A percentile compares a stretch with the other conserved stretches of the same genome.
Evolutionary conservation across 768 basidiomycete genomes (phyloP).

Genomic region (Leucosporidium creatinivorum): DNA sequence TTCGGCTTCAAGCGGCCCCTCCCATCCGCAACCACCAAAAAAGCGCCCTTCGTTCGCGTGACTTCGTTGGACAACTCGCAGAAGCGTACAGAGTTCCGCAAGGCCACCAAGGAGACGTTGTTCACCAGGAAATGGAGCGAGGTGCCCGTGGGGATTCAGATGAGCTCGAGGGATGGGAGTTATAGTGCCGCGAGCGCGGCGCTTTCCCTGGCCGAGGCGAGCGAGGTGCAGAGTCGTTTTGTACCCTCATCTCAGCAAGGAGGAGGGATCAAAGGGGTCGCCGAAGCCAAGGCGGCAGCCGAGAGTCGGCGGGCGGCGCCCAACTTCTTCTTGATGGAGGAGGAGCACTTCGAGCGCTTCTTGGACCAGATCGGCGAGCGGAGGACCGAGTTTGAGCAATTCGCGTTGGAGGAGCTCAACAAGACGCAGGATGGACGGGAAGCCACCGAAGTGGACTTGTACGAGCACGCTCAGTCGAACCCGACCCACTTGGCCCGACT

Average conservation of each 20-base stretch:
- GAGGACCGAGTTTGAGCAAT: constrained; percentile 14
- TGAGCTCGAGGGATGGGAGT: constrained; percentile 7
- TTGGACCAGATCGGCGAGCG: constrained; percentile 9
- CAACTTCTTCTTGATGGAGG: constrained; percentile 25
- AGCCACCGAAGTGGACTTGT: constrained; percentile 6
- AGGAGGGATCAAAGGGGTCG: neutral
- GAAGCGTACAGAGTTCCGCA: constrained; percentile 27
- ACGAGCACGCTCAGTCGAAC: constrained; percentile 21
- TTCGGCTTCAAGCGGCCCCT: constrained; percentile 82
- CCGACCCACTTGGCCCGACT: constrained; percentile 24
- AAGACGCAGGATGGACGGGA: neutral
- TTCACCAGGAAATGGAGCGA: constrained; percentile 25
- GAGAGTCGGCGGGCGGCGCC: neutral
- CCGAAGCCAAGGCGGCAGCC: neutral
- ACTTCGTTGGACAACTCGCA: constrained; percentile 23
- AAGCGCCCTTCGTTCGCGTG: constrained; percentile 29
- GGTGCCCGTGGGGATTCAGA: constrained; percentile 15
- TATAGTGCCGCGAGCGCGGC: neutral
- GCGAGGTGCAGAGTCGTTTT: constrained; percentile 16
- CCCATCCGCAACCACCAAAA: constrained; percentile 48
- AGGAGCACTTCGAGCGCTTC: constrained; percentile 25
- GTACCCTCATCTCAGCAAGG: neutral
- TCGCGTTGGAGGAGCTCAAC: constrained; percentile 12
- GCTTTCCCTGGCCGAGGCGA: neutral
- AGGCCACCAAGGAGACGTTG: constrained; percentile 20